Base-by-base conservation (phyloP, 768 basidiomycete genomes). In the Daedaleopsis sinensis region DNA sequence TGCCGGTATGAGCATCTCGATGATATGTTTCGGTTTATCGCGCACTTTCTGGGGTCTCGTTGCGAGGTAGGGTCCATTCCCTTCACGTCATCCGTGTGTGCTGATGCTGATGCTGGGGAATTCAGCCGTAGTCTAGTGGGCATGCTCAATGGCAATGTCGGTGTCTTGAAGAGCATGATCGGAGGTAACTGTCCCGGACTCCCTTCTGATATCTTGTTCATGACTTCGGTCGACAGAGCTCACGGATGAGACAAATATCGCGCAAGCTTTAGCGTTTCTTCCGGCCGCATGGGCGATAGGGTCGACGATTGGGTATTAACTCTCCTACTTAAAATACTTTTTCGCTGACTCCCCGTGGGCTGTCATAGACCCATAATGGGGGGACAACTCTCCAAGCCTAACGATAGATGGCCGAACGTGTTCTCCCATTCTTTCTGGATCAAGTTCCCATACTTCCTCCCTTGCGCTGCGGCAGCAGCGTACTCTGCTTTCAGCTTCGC, bases 121-220 rank as follows among this genome's bases (percentile, higher is more conserved):
- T 5, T 15, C 58, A 87, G 86, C 64, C 89, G 89, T 16, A 90
- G 88, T 64, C 72, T 90, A n/a, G 85, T 84, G 47, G 89, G 89
- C 3, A 72, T 86, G 48, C 71, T 91, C 18, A 88, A 89, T 63
- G 89, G 88, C 37, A 89, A 89, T 66, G 80, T 85, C 1, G 87
- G 86, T 5, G 87, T 91, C 24, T 86, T 89, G 81, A 91, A 90
- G 68, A 87, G 84, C 64, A 83, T 85, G 67, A 80, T 90, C 73
- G 87, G 62, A 59, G 71, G 71, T 69, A 38, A 1, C 58, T 43
- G 4, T 5, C 21, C 16, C 52, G 12, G 53, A 5, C 9, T 38
- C 49, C 19, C 49, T 23, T 37, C 11, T 0, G 15, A 24, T 23
- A 23, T 52, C 13, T 47, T 39, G 15, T 37, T 48, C 15, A n/a